Conservation (phyloP, 2,329 filamentous ascomycete species). For the Lachnellula arida region DNA sequence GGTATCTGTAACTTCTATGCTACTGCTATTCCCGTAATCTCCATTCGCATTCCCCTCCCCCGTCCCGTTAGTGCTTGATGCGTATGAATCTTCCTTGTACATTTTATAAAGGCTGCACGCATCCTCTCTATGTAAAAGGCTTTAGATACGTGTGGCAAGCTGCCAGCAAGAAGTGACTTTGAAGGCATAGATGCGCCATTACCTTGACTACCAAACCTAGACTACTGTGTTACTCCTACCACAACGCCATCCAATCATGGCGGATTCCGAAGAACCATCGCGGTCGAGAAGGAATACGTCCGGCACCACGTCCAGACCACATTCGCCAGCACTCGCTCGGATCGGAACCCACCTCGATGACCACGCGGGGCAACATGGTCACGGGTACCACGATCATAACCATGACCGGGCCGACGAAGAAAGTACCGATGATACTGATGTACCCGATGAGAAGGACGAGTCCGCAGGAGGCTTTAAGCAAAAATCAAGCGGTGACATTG, state of each 20-base stretch:
- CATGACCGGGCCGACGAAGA: background rate
- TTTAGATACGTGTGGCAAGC: too few species aligned
- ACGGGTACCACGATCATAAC: background rate
- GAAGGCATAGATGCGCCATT: background rate
- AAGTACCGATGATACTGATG: background rate
- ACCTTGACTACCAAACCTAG: background rate
- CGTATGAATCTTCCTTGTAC: too few species aligned
- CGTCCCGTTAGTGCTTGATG: too few species aligned
- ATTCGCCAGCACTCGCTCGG: constrained; percentile 12
- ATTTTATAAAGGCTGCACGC: too few species aligned
- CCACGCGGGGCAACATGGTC: background rate
- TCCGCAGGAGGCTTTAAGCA: background rate
- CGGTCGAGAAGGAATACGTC: constrained; percentile 10
- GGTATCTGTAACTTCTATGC: too few species aligned
- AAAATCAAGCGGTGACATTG: constrained; percentile 3
- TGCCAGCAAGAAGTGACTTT: too few species aligned
- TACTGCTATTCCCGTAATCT: too few species aligned
- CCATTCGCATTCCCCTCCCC: too few species aligned
- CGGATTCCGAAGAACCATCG: constrained; percentile 4
- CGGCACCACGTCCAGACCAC: constrained; percentile 6
- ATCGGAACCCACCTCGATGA: constrained; percentile 7
- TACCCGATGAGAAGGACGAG: background rate
- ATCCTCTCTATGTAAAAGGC: too few species aligned
- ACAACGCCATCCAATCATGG: constrained; percentile 3
- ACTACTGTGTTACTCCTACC: background rate